Conservation (phyloP, 768 basidiomycete genomes). For the Auricularia sp. region DNA sequence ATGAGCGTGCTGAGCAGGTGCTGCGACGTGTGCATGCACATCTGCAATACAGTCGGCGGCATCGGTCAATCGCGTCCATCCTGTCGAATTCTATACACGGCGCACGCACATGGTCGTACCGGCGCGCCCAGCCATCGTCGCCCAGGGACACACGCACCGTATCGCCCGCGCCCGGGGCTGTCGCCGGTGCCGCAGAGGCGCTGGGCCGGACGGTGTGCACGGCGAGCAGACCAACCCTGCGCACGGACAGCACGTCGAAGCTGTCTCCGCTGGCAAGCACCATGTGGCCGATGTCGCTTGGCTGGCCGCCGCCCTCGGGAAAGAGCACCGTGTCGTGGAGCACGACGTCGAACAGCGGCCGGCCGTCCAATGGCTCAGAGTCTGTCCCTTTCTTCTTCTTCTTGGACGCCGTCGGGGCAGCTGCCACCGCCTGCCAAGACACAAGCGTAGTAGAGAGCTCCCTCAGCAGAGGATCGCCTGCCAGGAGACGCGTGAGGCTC, state of each 20-base stretch:
- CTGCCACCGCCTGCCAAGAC: constrained; percentile 37
- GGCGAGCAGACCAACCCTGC: constrained; percentile 62
- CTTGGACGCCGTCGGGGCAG: constrained; percentile 28
- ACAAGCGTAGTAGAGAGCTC: constrained; percentile 50
- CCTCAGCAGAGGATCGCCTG: constrained; percentile 63
- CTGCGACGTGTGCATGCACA: constrained; percentile 79
- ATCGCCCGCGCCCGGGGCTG: constrained; percentile 39
- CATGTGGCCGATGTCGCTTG: constrained; percentile 59
- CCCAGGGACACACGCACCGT: constrained; percentile 37
- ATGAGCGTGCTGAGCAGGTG: constrained; percentile 76
- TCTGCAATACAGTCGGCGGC: constrained; percentile 29
- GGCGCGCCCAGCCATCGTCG: constrained; percentile 48
- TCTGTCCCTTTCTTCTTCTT: constrained; percentile 44
- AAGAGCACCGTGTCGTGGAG: constrained; percentile 73
- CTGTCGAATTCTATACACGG: background rate
- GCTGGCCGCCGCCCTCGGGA: constrained; percentile 78
- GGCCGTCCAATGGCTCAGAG: constrained; percentile 32
- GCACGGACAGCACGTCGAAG: constrained; percentile 56
- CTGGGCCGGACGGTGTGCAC: constrained; percentile 53
- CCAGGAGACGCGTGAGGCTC: background rate
- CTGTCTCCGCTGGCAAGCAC: constrained; percentile 32
- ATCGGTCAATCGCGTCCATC: background rate
- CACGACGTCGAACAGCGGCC: constrained; percentile 49
- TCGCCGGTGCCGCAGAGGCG: constrained; percentile 32
- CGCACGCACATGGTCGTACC: constrained; percentile 61